Base-by-base conservation (phyloP, 345 rosid species). In the Lepidium sativum region DNA sequence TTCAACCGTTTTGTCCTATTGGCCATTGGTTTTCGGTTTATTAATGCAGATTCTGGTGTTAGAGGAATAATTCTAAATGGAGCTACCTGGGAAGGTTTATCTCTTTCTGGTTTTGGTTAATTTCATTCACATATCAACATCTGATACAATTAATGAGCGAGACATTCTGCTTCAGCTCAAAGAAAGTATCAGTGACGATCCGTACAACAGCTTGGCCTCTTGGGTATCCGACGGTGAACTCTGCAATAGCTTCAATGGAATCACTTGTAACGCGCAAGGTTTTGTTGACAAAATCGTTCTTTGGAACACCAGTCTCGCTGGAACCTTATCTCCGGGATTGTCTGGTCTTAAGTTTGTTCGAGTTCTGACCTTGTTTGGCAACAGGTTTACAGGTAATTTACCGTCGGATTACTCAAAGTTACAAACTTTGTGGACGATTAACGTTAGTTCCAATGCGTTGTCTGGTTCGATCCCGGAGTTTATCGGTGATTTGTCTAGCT, bases 391-490 rank as follows among this genome's bases (percentile, higher is more conserved):
- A 31, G 95, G 99, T 64, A 89, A 85, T 38, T 65, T 94, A 73
- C 99, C 97, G 5, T 44, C 15, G 31, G 96, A 88, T 65, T 94
- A 83, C 77, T 82, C 79, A 6, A 72, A 76, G 55, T 71, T 94
- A 20, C 74, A 77, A 54, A 81, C 95, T 27, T 78, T 94, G 59
- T 85, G 97, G 97, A 90, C 86, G 81, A 90, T 94, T 59, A 94
- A 94, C 77, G 78, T 94, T 68, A 94, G 99, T 66, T 84, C 95
- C 14, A 94, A 94, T 79, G 86, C 86, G 7, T 73, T 94, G 10
- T 84, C 97, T 60, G 99, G 99, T 73, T 75, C 83, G 8, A 86
- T 88, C 66, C 99, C 96, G 6, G 96, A 85, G 63, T 94, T 94
- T 70, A 63, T 94, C 35, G 97, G 99, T 38, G 89, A 78, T 20